These are phyloP conservation scores for Angophora floribunda DNA, from an alignment of 345 rosid genomes.

Conservation along the genomic window DNA sequence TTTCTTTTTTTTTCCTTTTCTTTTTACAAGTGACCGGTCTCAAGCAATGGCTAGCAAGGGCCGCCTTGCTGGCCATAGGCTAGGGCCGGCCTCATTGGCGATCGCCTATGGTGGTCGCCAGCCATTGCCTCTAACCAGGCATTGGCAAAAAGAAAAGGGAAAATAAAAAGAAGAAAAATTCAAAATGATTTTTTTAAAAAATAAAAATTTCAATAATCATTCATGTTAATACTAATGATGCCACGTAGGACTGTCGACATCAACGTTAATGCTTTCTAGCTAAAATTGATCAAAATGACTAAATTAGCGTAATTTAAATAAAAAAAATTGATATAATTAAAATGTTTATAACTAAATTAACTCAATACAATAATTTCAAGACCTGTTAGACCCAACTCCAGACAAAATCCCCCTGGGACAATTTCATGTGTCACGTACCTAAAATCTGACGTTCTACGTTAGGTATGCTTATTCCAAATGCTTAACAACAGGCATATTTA, in stretches of 20 bases:
- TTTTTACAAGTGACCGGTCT: no score
- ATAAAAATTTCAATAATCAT: no score
- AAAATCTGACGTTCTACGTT: neutral
- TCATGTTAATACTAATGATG: no score
- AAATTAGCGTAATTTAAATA: neutral
- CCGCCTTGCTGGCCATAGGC: no score
- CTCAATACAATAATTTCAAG: neutral
- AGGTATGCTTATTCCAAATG: neutral
- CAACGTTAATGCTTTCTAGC: neutral
- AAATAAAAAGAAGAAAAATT: no score
- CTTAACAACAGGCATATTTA: neutral
- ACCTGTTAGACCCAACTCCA: neutral
- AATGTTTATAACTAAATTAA: accelerated
- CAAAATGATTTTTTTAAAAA: no score
- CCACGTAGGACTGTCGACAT: accelerated
- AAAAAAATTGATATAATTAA: neutral
- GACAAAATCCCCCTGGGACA: neutral
- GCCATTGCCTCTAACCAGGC: no score
- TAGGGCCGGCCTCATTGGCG: no score
- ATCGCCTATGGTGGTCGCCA: no score
- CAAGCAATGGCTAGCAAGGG: no score
- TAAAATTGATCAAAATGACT: accelerated
- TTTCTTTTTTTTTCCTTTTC: no score
- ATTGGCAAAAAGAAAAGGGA: no score
- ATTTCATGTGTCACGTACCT: neutral